Conservation (phyloP, 2,329 filamentous ascomycete genomes). For the Aspergillus felis region DNA sequence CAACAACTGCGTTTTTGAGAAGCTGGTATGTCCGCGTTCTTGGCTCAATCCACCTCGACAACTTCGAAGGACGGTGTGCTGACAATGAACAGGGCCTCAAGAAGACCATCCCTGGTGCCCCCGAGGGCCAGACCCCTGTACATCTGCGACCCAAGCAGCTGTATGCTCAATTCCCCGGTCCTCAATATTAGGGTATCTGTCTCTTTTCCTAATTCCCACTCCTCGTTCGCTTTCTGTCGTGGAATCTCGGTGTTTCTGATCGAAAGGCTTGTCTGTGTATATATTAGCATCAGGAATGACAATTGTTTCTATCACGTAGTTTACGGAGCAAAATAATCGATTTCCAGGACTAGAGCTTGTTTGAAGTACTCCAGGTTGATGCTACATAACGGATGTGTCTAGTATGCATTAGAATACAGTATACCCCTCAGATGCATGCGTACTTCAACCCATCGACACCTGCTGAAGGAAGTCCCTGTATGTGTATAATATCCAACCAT, state of each 20-base stretch:
- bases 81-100: conserved; percentile 62
- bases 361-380: not conserved
- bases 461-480: not conserved
- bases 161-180: conserved; percentile 38
- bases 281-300: conserved; percentile 39
- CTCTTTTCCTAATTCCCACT: conserved; percentile 18
- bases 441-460: not conserved
- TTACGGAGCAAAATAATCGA: not conserved
- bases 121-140: conserved; percentile 65
- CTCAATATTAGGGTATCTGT: conserved; percentile 31
- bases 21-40: conserved; percentile 64
- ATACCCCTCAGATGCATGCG: not conserved
- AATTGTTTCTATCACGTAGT: conserved; percentile 20
- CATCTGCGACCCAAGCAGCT: conserved; percentile 61
- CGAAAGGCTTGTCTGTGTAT: conserved; percentile 29
- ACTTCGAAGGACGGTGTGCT: not conserved
- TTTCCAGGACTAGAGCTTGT: not conserved
- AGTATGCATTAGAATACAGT: not conserved
- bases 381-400: not conserved
- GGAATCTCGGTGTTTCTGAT: conserved; percentile 20
- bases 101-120: conserved; percentile 73
- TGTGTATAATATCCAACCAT: conserved; percentile 5
- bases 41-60: not conserved
- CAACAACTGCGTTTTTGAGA: conserved; percentile 94
- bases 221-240: conserved; percentile 21